Conservation (phyloP, 768 basidiomycete genomes). For the Mycena filopes region DNA sequence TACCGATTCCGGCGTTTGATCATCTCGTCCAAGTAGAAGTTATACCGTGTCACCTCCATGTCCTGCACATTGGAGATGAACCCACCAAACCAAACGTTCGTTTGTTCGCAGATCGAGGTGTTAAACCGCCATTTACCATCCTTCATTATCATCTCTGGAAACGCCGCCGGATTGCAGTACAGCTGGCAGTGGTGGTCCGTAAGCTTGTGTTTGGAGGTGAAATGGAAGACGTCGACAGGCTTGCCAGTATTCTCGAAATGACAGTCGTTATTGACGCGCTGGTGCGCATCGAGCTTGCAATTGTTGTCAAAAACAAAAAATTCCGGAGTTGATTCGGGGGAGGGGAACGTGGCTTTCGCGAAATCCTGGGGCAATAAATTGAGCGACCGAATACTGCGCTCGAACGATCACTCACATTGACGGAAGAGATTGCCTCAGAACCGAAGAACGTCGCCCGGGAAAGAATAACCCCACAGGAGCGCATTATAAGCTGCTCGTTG, state of each 20-base stretch:
- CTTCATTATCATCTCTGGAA: no score
- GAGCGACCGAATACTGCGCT: background rate
- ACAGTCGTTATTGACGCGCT: slow-evolving; percentile 1
- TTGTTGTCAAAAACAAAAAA: slow-evolving; percentile 39
- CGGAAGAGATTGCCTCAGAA: slow-evolving; percentile 19
- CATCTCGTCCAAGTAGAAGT: no score
- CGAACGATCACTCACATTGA: slow-evolving; percentile 6
- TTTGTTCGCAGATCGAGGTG: no score
- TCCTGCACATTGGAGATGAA: no score
- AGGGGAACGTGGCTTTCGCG: background rate
- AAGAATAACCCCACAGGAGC: slow-evolving; percentile 35
- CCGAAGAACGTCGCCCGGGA: slow-evolving; percentile 32
- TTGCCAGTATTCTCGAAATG: slow-evolving; percentile 16
- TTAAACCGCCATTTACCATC: no score
- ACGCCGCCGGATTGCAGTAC: no score
- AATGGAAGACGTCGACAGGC: slow-evolving; percentile 32
- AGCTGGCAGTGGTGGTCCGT: no score
- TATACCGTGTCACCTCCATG: no score
- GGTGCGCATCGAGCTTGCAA: slow-evolving; percentile 29
- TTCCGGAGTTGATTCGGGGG: slow-evolving; percentile 23
- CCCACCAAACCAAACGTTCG: no score
- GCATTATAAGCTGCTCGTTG: slow-evolving; percentile 37
- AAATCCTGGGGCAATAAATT: background rate
- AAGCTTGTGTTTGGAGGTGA: background rate
- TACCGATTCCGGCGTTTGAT: no score